phyloP scores from a whole-genome alignment of 441 rosid species.

The California macrophylla region DNA sequence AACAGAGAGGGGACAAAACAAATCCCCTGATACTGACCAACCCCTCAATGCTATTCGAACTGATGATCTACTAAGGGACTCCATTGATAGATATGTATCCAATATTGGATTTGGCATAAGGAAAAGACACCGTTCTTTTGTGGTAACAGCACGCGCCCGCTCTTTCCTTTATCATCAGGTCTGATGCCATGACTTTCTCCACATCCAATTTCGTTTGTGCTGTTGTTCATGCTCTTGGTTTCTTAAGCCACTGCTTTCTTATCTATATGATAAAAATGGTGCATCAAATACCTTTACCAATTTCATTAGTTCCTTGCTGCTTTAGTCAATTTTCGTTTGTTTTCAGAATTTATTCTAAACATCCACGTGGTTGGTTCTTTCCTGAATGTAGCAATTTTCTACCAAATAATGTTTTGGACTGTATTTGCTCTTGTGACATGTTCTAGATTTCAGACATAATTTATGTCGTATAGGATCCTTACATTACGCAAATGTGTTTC shows the following conservation, averaged over 20 bases:
- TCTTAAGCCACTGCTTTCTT: neutral
- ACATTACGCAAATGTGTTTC: constrained; percentile 2
- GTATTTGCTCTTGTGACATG: neutral
- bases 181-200: constrained; percentile 14
- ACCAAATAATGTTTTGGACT: neutral
- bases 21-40: constrained; percentile 18
- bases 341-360: neutral
- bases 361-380: neutral
- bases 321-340: neutral
- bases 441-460: neutral
- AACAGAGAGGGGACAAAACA: constrained; percentile 32
- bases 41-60: constrained; percentile 21
- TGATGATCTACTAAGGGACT: constrained; percentile 12
- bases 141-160: constrained; percentile 62
- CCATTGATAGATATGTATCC: constrained; percentile 15
- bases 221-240: neutral
- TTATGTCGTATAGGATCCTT: neutral
- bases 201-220: neutral
- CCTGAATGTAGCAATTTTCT: neutral
- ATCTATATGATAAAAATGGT: neutral
- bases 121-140: constrained; percentile 51
- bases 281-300: neutral
- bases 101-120: constrained; percentile 49
- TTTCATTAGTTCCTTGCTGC: neutral
- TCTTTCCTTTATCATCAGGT: constrained; percentile 95